Evolutionary conservation across 495 filamentous ascomycete genomes (phyloP), one percentile per base, ranked within the genome.

Genomic region (Amorphotheca resinae): DNA sequence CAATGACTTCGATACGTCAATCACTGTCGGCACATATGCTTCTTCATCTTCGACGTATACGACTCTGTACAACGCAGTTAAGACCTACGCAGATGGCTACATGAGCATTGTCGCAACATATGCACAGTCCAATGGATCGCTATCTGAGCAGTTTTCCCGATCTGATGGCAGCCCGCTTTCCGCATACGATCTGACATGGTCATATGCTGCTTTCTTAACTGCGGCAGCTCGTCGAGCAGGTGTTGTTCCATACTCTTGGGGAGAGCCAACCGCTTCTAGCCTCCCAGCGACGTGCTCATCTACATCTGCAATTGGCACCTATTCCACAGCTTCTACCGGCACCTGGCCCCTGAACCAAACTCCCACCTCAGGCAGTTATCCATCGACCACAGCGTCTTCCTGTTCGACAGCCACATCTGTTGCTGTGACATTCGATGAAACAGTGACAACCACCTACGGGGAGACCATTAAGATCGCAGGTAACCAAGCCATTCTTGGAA

Each of bases 31-130:
- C 1, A 61, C 61, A n/a, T 70, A 65, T 16, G 72, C 71, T 40
- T 50, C 60, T 12, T 59, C 64, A 0, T 60, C 55, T 3, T 38
- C 56, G 30, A 58, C 54, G 4, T 80, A 70, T 51, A 57, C 58
- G 0, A 58, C 57, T 3, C 65, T 80, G n/a, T 58, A 70, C 4
- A 58, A 60, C 4, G 70, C 68, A 0, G 59, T 79, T 4, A 73
- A 64, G 44, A 62, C 58, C 0, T 80, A 79, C 42, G 76, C 75
- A 2, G 77, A 82, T 54, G 72, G 71, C 14, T 82, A 79, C 46
- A 60, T 74, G 2, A 59, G 63, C 3, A 51, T 73, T 4, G 63
- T 72, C 7, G 53, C 61, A 20, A 54, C 66, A 44, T 75, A 68
- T 57, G 76, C 57, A 33, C 68, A 54, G 41, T 40, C 53, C 9